Base-by-base conservation (phyloP, 176 grass and related monocot species). In the Thalia dealbata region DNA sequence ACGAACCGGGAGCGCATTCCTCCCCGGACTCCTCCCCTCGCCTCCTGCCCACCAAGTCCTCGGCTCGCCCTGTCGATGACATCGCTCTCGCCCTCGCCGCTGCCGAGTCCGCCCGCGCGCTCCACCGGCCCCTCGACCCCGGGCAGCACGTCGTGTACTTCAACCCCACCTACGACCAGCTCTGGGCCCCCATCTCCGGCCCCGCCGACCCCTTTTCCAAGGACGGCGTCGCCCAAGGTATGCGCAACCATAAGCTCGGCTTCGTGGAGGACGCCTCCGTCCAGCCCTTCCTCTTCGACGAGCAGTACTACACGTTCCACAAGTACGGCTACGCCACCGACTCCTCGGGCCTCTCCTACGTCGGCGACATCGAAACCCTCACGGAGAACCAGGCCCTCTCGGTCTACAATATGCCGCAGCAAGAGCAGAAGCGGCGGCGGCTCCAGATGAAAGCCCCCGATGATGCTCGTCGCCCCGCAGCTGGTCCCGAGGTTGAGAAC, bases 271-370 rank as follows among this genome's bases (percentile, higher is more conserved):
- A 93, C 67, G 90, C 95, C 43, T 75, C 85, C 0, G 72, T 99
- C 25, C 81, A 93, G 73, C 95, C 90, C 19, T 99, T 99, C 83
- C 90, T 93, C 56, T 99, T 99, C 72, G 95, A 99, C 44, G 95
- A 99, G 74, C 90, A 99, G 72, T 99, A 99, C 52, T 93, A 93
- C 79, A 99, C 95, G 67, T 99, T 93, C 59, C 95, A 99, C 79
- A 82, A 87, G 7, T 93, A 88, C 65, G 90, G 95, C 71, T 99
- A 99, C 76, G 90, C 95, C 43, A 42, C 90, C 18, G 90, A 99
- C 72, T 90, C 90, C 41, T 93, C 90, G 1, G 90, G 95, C 19
- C 90, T 99, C 77, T 80, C 85, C 23, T 88, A 79, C 75, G 77
- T 99, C 25, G 90, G 95, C 54, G 95, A 99, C 45, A 32, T 76